Base-by-base conservation (phyloP, 169 alveolate species). In the Miamiensis avidus region DNA sequence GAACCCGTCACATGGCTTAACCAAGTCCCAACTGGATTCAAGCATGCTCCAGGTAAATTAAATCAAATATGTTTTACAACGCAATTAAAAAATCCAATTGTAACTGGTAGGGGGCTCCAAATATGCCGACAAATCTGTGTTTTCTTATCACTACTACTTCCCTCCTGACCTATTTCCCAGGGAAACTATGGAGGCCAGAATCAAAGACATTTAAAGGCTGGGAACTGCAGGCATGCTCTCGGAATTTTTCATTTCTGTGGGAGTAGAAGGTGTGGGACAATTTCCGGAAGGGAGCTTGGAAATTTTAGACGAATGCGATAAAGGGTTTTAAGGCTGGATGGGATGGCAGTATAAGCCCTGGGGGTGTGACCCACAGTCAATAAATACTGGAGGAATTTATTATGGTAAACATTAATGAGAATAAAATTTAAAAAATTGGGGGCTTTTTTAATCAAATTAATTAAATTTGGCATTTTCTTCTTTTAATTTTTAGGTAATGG, bases 1-100 rank as follows among this genome's bases (percentile, higher is more conserved):
- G 93, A 89, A 72, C 74, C 83, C 28, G 74, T 78, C 20, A 78
- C 83, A 28, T 78, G 83, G 83, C 74, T 33, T 78, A 49, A 78
- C 34, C 29, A 33, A 34, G 29, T 78, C 6, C 29, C 83, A 31
- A 74, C 34, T 34, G 83, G 83, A 25, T 78, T 78, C 34, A 49
- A 34, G 31, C 75, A 78, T 28, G 34, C 83, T 78, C 83, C 83
- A 25, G 82, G 87, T n/a, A n/a, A n/a, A n/a, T n/a, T n/a, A n/a
- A n/a, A n/a, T n/a, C n/a, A n/a, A n/a, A n/a, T n/a, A n/a, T n/a
- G n/a, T n/a, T n/a, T n/a, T n/a, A n/a, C n/a, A n/a, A n/a, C n/a
- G n/a, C n/a, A n/a, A n/a, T n/a, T n/a, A n/a, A n/a, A n/a, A n/a
- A n/a, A n/a, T n/a, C n/a, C n/a, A n/a, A n/a, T n/a, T n/a, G n/a